Conservation (phyloP, 345 rosid genomes). For the Gossypium thurberi region DNA sequence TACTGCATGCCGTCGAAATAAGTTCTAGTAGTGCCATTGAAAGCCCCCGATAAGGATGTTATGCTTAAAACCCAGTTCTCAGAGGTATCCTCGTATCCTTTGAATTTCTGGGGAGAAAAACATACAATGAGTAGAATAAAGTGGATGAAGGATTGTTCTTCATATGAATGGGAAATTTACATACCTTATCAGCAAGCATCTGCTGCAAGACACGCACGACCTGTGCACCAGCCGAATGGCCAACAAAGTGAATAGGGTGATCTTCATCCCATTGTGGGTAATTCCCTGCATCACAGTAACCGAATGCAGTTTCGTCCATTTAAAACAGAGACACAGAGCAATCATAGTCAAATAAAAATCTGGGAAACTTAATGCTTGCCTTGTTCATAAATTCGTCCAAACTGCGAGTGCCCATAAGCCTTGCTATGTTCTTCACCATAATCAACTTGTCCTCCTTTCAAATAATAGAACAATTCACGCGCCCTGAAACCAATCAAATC, state of each 20-base stretch:
- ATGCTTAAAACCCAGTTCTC: constrained; percentile 94
- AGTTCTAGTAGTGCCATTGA: constrained; percentile 90
- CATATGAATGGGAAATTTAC: constrained; percentile 11
- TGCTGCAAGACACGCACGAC: constrained; percentile 97
- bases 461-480: constrained; percentile 82
- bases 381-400: constrained; percentile 71
- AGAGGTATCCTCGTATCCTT: constrained; percentile 69
- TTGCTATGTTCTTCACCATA: constrained; percentile 92
- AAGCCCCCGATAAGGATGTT: constrained; percentile 88
- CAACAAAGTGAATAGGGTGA: constrained; percentile 94
- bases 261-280: constrained; percentile 92
- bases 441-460: constrained; percentile 93
- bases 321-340: background rate
- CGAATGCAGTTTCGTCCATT: background rate
- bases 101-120: constrained; percentile 48
- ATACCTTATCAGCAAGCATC: constrained; percentile 93
- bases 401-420: constrained; percentile 84
- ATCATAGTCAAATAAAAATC: background rate
- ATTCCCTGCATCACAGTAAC: constrained; percentile 44
- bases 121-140: constrained; percentile 1
- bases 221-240: constrained; percentile 99
- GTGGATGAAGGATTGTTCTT: background rate
- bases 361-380: constrained; percentile 32
- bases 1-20: constrained; percentile 92
- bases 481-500: constrained; percentile 58